Evolutionary conservation across 2,329 filamentous ascomycete species (phyloP).

Genomic region (Botrytis medusae): DNA sequence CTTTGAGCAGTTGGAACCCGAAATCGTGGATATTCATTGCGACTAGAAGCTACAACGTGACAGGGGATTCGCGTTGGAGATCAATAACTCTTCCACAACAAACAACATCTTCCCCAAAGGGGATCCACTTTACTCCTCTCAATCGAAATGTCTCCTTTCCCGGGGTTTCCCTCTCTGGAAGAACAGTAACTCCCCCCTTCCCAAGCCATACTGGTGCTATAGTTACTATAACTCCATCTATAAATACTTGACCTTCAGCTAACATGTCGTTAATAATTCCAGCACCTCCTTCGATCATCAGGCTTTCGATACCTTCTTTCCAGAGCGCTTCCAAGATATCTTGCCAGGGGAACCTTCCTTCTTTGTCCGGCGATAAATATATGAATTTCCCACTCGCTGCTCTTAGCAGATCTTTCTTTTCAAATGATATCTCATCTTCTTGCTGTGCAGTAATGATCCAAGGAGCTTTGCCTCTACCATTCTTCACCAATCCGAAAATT

Average conservation of each 20-base stretch:
- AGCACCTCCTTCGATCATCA: constrained; percentile 92
- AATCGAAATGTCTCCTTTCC: constrained; percentile 24
- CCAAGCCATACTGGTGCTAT: constrained; percentile 92
- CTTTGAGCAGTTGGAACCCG: not conserved
- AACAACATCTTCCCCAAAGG: constrained; percentile 33
- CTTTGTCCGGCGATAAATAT: constrained; percentile 1
- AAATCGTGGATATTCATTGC: not conserved
- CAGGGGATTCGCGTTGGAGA: too few species aligned
- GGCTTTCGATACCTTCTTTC: constrained; percentile 54
- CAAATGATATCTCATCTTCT: not conserved
- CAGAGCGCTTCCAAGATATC: not conserved
- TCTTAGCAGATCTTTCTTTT: constrained; percentile 14
- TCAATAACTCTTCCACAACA: constrained; percentile 24
- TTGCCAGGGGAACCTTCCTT: not conserved
- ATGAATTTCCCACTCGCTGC: constrained; percentile 26
- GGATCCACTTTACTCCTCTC: constrained; percentile 29
- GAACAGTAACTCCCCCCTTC: constrained; percentile 74
- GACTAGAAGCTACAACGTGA: not conserved
- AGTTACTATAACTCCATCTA: constrained; percentile 81
- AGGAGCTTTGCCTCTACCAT: constrained; percentile 69
- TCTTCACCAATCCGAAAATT: constrained; percentile 62
- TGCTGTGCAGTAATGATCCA: constrained; percentile 59
- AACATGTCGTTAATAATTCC: constrained; percentile 79
- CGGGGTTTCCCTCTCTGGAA: constrained; percentile 48
- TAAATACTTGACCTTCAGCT: constrained; percentile 57